A percentile compares a stretch with the other conserved stretches of the same genome.
Evolutionary conservation across 768 basidiomycete species (phyloP).

Genomic region (Trametes gibbosa): DNA sequence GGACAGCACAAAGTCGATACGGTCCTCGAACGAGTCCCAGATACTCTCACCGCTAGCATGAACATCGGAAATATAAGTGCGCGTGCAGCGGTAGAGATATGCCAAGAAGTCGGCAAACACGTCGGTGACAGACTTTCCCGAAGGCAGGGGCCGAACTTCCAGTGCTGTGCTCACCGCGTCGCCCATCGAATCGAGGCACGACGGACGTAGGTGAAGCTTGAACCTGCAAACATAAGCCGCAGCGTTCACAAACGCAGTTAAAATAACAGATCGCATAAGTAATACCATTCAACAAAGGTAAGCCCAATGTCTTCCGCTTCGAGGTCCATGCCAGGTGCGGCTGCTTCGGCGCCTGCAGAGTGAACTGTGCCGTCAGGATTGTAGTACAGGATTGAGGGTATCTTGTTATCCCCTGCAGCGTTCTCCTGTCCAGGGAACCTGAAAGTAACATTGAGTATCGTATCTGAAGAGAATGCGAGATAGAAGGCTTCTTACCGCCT

Average conservation of each 20-base stretch:
- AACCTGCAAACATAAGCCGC: constrained; percentile 6
- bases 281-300: constrained; percentile 17
- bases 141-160: constrained; percentile 34
- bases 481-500: constrained; percentile 18
- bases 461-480: too few species aligned
- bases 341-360: constrained; percentile 46
- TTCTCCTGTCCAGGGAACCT: constrained; percentile 44
- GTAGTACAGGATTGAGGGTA: constrained; percentile 50
- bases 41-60: constrained; percentile 42
- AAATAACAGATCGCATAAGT: not conserved
- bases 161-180: not conserved
- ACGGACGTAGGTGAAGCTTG: constrained; percentile 20
- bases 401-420: constrained; percentile 39
- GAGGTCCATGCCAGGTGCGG: not conserved
- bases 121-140: constrained; percentile 38
- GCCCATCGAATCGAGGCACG: not conserved
- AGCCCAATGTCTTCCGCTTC: not conserved
- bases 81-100: constrained; percentile 44
- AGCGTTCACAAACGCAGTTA: constrained; percentile 1
- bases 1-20: constrained; percentile 50
- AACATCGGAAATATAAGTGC: constrained; percentile 46
- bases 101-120: constrained; percentile 48
- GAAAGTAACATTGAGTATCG: not conserved
- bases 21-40: constrained; percentile 43
- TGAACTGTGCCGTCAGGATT: constrained; percentile 36